Evolutionary conservation across 352 stramenopile species (phyloP), one percentile per base, ranked within the genome.

Genomic region (Phytophthora quininea): DNA sequence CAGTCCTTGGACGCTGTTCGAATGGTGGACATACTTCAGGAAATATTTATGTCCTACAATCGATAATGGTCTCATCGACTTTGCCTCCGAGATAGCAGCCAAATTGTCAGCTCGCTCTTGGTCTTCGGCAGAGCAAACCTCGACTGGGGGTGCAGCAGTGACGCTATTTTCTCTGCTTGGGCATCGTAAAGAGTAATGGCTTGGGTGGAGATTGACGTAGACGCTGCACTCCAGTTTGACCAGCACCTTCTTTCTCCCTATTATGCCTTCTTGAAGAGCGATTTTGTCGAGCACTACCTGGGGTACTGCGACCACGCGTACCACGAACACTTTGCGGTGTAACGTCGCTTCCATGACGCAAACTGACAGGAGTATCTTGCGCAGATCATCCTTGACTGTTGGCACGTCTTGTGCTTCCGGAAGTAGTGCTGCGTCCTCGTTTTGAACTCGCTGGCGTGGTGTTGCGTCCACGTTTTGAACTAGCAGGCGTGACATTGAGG

Each of bases 21-120:
- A 3, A 15, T 57, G 15, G 5, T 38, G 11, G 9, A 38, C 9
- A 27, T 64, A 64, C 27, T 64, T 64, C 0, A 49, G 33, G 14
- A 64, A 57, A 38, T 51, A 55, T 52, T 55, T 50, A 30, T 52
- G 33, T 5, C 51, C 27, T 1, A 45, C 37, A 27, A 37, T 11
- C 2, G 27, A 24, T 24, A 56, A 50, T 27, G 57, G 47, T 8
- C 57, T 19, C 9, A 27, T 24, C 5, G 35, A 51, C 8, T 55
- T 46, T 6, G 15, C 29, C 19, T 35, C 15, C 57, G 46, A 64
- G 14, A 64, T 58, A 27, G 46, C 46, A 12, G 33, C 4, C 15
- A 52, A 52, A 32, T 52, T 24, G 15, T 52, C 46, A 10, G 46
- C 46, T 15, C 14, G 46, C 6, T 7, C 8, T 33, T 52, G 46